A percentile compares a stretch with the other conserved stretches of the same genome.
Conservation (phyloP, 2,329 filamentous ascomycete genomes). For the Aulographum hederae region DNA sequence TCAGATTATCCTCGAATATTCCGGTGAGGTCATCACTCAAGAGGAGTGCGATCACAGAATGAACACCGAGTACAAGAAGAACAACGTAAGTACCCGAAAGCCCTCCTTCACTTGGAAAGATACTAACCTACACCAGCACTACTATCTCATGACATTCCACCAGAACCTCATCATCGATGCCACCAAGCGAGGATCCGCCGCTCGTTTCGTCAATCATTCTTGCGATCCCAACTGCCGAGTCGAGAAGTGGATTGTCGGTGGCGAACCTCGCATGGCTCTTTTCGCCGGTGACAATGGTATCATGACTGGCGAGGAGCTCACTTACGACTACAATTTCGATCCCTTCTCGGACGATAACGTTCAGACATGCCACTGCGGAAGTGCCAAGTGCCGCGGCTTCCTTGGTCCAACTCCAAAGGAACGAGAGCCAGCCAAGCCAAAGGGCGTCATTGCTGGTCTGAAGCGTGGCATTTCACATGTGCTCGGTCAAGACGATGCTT, state of each 20-base stretch:
- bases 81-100: slow-evolving; percentile 44
- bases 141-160: slow-evolving; percentile 97
- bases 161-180: slow-evolving; percentile 98
- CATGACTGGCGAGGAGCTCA: slow-evolving; percentile 87
- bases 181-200: slow-evolving; percentile 72
- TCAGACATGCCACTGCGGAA: slow-evolving; percentile 44
- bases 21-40: slow-evolving; percentile 92
- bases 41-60: slow-evolving; percentile 85
- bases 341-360: slow-evolving; percentile 43
- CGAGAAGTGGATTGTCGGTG: slow-evolving; percentile 93
- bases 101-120: slow-evolving; percentile 1
- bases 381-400: slow-evolving; percentile 40
- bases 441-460: no score
- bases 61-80: slow-evolving; percentile 85
- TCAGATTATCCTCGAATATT: slow-evolving; percentile 97
- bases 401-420: slow-evolving; percentile 38
- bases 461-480: no score
- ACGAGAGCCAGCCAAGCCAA: no score
- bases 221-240: slow-evolving; percentile 93
- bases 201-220: slow-evolving; percentile 94
- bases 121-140: slow-evolving; percentile 43
- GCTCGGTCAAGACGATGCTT: no score
- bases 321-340: slow-evolving; percentile 74
- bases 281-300: slow-evolving; percentile 84
- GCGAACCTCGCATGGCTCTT: slow-evolving; percentile 87